Evolutionary conservation across 306 rosid genomes (phyloP).

Genomic region (Trifolium dubium): DNA sequence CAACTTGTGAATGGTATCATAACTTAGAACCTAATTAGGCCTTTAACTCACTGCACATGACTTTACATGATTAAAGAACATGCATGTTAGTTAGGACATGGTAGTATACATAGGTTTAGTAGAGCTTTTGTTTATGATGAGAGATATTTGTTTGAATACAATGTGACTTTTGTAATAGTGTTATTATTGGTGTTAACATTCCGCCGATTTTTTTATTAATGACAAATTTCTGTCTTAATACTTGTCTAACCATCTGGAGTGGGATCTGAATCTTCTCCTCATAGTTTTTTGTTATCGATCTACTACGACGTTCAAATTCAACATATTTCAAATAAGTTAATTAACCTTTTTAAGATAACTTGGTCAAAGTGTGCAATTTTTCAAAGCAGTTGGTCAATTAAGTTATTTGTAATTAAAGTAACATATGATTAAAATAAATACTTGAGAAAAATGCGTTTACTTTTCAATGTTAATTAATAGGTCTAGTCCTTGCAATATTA

Average conservation of each 20-base stretch:
- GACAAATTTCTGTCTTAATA: neutral
- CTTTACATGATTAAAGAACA: constrained; percentile 25
- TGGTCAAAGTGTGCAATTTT: neutral
- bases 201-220: neutral
- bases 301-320: neutral
- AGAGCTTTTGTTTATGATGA: neutral
- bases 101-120: constrained; percentile 14
- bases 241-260: neutral
- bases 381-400: neutral
- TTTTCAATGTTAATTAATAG: neutral
- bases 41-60: constrained; percentile 24
- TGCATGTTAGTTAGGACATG: constrained; percentile 27
- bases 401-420: neutral
- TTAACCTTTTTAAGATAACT: neutral
- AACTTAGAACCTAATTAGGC: constrained; percentile 14
- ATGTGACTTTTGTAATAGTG: neutral
- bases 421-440: neutral
- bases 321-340: neutral
- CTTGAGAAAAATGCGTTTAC: neutral
- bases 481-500: neutral
- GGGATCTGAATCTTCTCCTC: neutral
- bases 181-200: neutral
- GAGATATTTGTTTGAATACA: neutral
- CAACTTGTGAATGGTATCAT: constrained; percentile 17
- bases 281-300: neutral